Evolutionary conservation across 495 filamentous ascomycete genomes (phyloP), one percentile per base, ranked within the genome.

Genomic region (Penicillium mononematosum): DNA sequence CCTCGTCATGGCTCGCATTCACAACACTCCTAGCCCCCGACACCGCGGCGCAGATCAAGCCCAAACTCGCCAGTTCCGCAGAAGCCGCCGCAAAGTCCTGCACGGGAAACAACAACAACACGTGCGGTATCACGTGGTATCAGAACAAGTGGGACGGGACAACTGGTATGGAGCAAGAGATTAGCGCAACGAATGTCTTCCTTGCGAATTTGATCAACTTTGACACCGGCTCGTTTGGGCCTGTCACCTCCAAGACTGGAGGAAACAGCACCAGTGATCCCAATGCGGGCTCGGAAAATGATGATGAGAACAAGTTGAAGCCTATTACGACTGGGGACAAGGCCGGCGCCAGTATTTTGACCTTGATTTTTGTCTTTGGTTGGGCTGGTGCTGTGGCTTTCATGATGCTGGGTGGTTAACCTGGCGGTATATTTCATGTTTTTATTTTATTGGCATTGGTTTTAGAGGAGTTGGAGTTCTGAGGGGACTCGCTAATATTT

Each of bases 111-210:
- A 58, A 62, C 46, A 85, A 86, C 63, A 73, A 81, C 22, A 78
- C 81, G n/a, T 96, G 91, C 64, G 89, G 90, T 1, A 70, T 88
- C 44, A 78, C 78, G 50, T 95, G 90, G 89, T 79, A 75, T 53
- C 71, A 76, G 11, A 71, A 74, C n/a, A 73, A 75, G 16, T 89
- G 83, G 74, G 88, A 91, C 64, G 80, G 81, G 7, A 72, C 70
- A 32, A 77, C 60, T 16, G 89, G 89, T 4, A 81, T 90, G 56
- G 76, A 73, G 48, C 62, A 71, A 41, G 65, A 75, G 47, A 70
- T 75, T 53, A 67, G 58, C 77, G 76, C 89, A 38, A 80, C 83
- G 66, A 80, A 84, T 14, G 77, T 81, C 42, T 65, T 88, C 20
- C 73, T 76, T 17, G 44, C 52, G 4, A 59, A 66, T 20, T 60